Evolutionary conservation across 805 yeast genomes (phyloP).

Genomic region (Yarrowia yakushimensis): DNA sequence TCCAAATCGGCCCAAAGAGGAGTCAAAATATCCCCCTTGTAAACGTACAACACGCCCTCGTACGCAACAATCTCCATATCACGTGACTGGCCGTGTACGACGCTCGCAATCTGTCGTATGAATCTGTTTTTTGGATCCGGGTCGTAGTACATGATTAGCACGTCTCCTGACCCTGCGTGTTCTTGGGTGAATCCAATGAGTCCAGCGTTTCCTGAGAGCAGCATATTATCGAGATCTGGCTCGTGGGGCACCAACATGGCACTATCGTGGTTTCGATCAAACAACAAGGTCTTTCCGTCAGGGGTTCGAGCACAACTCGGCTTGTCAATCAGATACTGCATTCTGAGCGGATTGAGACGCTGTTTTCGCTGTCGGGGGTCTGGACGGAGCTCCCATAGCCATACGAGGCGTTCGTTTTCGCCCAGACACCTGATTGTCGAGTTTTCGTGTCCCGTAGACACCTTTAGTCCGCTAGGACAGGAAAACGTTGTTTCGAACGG

Average conservation of each 20-base stretch:
- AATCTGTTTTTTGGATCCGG: not conserved
- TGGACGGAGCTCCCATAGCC: not conserved
- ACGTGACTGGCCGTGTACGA: not conserved
- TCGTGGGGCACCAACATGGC: not conserved
- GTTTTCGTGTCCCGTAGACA: not conserved
- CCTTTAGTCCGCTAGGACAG: not conserved
- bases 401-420: conserved; percentile 6
- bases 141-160: not conserved
- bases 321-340: not conserved
- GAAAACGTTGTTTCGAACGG: not conserved
- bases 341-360: not conserved
- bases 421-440: not conserved
- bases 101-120: not conserved
- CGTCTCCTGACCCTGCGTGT: not conserved
- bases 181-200: not conserved
- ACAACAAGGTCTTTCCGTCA: not conserved
- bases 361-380: not conserved
- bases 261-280: not conserved
- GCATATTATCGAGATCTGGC: not conserved
- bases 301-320: not conserved
- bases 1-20: not conserved
- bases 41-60: not conserved
- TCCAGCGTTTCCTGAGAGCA: not conserved
- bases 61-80: not conserved
- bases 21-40: not conserved